phyloP scores from a whole-genome alignment of 352 stramenopile genomes.

The Pythium scleroteichum region DNA sequence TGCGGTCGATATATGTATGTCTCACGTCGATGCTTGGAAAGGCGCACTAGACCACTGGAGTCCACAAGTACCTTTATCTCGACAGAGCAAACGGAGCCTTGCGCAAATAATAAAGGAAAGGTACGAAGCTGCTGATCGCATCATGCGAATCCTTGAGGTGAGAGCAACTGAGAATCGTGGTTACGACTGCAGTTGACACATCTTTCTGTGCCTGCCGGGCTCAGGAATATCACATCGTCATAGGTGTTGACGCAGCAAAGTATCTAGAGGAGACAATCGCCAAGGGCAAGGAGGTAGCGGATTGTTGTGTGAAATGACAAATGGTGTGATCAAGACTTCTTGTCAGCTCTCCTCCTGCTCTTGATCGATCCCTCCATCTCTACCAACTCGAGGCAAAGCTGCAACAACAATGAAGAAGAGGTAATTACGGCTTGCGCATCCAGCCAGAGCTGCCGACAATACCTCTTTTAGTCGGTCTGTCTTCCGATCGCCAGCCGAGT shows the following conservation, averaged over 20 bases:
- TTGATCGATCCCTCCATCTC: slow-evolving; percentile 28
- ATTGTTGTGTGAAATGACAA: neutral
- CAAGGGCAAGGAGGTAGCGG: slow-evolving; percentile 1
- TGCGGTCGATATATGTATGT: no score
- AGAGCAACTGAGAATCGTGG: neutral
- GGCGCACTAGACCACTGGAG: slow-evolving; percentile 31
- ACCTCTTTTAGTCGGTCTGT: no score
- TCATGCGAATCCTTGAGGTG: slow-evolving; percentile 80
- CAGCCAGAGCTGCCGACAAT: no score
- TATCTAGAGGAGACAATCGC: slow-evolving; percentile 27
- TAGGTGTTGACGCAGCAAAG: slow-evolving; percentile 22
- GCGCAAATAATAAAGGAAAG: slow-evolving; percentile 52
- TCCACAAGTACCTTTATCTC: slow-evolving; percentile 27
- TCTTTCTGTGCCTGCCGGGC: neutral
- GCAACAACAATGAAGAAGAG: neutral
- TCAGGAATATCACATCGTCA: slow-evolving; percentile 28
- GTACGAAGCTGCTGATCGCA: slow-evolving; percentile 65
- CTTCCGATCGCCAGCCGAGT: no score
- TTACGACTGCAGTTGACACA: neutral
- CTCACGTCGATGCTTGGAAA: slow-evolving; percentile 5
- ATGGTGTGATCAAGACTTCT: neutral
- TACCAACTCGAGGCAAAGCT: slow-evolving; percentile 28
- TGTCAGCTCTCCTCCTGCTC: neutral
- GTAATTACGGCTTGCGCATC: no score
- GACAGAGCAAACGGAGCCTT: slow-evolving; percentile 39